phyloP scores from a whole-genome alignment of 441 rosid genomes.

The Syzygium syzygioides region DNA sequence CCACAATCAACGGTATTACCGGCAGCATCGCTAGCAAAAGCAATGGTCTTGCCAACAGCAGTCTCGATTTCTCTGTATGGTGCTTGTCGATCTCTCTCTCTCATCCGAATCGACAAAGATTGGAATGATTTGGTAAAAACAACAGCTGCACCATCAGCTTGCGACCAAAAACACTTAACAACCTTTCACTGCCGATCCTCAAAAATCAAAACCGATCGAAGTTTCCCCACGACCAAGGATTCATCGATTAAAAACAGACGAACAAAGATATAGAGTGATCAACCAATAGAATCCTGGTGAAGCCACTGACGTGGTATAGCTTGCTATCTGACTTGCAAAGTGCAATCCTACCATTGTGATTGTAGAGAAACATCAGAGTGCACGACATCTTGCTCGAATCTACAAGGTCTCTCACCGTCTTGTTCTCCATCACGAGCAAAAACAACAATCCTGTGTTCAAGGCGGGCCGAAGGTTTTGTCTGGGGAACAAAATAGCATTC shows the following conservation, averaged over 20 bases:
- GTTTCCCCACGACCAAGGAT: not conserved
- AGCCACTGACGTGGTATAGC: not conserved
- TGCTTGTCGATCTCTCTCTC: not conserved
- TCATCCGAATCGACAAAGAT: not conserved
- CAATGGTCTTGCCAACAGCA: too few species aligned
- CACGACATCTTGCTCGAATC: not conserved
- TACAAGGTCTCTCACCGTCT: not conserved
- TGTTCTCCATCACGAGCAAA: not conserved
- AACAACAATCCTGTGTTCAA: not conserved
- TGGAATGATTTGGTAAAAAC: not conserved
- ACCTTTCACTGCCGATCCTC: not conserved
- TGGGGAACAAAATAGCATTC: not conserved
- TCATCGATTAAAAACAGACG: not conserved
- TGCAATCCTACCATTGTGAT: not conserved
- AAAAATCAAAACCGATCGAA: not conserved
- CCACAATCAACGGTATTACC: too few species aligned
- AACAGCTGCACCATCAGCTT: not conserved
- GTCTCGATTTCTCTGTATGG: too few species aligned
- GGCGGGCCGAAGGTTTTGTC: not conserved
- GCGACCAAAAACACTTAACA: not conserved
- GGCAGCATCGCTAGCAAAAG: too few species aligned
- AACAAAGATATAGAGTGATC: conserved; percentile 46
- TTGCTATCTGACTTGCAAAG: not conserved
- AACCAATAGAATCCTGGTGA: conserved; percentile 62
- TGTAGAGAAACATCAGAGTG: not conserved